Base-by-base conservation (phyloP, 352 stramenopile species). In the Globisporangium cylindrosporum region DNA sequence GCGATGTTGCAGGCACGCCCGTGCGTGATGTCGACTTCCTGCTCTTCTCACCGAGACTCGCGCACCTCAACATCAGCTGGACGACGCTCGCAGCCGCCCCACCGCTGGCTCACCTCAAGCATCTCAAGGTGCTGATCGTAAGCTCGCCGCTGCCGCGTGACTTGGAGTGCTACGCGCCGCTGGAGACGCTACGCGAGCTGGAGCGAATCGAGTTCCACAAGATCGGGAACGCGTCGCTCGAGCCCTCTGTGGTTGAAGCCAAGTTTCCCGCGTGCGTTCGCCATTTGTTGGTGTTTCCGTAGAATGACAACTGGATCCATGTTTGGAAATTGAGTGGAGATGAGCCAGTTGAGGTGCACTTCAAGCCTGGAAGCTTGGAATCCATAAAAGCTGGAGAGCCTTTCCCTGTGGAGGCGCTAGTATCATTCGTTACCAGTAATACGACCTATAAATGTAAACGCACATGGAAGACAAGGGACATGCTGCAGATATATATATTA, bases 51-150 rank as follows among this genome's bases (percentile, higher is more conserved):
- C 58, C 36, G 2, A 22, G 18, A 14, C 58, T 63, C 58, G n/a
- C 25, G 24, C 38, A 63, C 41, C 58, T 63, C 4, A 24, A 63
- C 58, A 54, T 63, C 34, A 63, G 58, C 58, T 32, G 58, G 34
- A 63, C 58, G 38, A 51, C 34, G 58, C 58, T 63, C 34, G 27
- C 34, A 4, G 25, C 58, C 9, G 22, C 24, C 8, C 34, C 41
- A 14, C 58, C 58, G 38, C 41, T 63, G 4, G 36, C 9, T n/a
- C 15, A 51, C n/a, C 36, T 63, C 36, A 34, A 49, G 36, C 32
- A 51, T 1, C 36, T 63, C 10, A 43, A 25, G 12, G 58, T 63
- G 22, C 58, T 63, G 9, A 15, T 63, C 24, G 36, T 63, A 36
- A 63, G 58, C 58, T 53, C 34, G 3, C 58, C 58, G 38, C 9